Percentiles rank a stretch among this genome's conserved stretches.
phyloP scores from a whole-genome alignment of 2,329 filamentous ascomycete genomes.

The Diaporthe sp. region DNA sequence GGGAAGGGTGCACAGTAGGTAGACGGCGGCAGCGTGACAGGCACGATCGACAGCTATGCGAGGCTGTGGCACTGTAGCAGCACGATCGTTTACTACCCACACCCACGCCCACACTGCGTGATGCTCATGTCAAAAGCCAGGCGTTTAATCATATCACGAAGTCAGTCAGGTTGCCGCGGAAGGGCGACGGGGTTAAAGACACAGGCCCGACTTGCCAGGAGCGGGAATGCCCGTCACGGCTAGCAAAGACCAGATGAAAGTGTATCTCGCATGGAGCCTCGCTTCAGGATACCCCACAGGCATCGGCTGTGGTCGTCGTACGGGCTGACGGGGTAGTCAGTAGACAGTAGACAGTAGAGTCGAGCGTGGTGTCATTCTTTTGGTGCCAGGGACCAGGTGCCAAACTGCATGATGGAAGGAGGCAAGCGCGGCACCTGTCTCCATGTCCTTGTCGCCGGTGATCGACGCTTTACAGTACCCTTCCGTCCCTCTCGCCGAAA shows the following conservation, averaged over 20 bases:
- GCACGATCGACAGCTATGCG: conserved; percentile 7
- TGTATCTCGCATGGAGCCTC: conserved; percentile 26
- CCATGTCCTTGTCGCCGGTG: conserved; percentile 12
- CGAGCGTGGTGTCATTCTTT: neutral
- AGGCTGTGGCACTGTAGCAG: conserved; percentile 9
- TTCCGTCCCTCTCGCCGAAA: conserved; percentile 29
- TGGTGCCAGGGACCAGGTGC: neutral
- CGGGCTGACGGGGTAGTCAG: too few relatives aligned
- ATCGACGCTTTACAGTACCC: neutral
- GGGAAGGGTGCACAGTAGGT: neutral
- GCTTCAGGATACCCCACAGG: neutral
- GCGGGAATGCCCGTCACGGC: conserved; percentile 5
- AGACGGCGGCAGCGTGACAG: neutral
- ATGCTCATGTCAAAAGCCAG: neutral
- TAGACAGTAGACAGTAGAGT: too few relatives aligned
- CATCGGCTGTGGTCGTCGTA: neutral
- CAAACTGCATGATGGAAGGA: neutral
- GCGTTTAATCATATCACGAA: neutral
- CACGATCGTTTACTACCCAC: conserved; percentile 1
- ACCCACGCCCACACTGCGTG: neutral
- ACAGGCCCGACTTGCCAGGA: neutral
- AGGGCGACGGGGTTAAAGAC: neutral
- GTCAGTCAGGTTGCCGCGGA: neutral
- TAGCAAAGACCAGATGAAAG: conserved; percentile 22
- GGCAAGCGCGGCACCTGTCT: neutral